A percentile compares a stretch with the other conserved stretches of the same genome.
Evolutionary conservation across 2,329 filamentous ascomycete genomes (phyloP).

Genomic region (Thielaviopsis euricoi): DNA sequence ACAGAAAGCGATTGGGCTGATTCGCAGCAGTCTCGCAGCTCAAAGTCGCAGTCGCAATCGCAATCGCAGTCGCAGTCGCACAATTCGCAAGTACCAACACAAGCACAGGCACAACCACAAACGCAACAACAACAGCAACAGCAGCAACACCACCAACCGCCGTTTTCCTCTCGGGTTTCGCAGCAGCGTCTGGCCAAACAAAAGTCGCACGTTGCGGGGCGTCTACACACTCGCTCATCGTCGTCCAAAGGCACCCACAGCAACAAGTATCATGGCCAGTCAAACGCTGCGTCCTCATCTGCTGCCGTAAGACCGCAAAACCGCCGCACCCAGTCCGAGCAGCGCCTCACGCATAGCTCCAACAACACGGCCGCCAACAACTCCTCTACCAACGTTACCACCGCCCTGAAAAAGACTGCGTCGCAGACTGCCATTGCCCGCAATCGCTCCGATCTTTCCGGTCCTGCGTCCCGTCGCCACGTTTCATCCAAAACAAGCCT

Average conservation of each 20-base stretch:
- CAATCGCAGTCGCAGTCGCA: neutral
- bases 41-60: neutral
- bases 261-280: constrained; percentile 7
- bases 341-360: constrained; percentile 2
- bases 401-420: constrained; percentile 6
- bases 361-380: neutral
- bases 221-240: constrained; percentile 8
- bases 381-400: neutral
- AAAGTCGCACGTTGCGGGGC: constrained; percentile 10
- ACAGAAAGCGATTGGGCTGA: neutral
- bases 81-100: neutral
- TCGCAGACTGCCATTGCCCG: constrained; percentile 11
- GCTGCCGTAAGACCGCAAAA: constrained; percentile 9
- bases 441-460: constrained; percentile 24
- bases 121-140: neutral
- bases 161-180: constrained; percentile 6
- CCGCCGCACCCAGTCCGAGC: constrained; percentile 9
- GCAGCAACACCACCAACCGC: neutral
- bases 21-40: constrained; percentile 2
- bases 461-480: constrained; percentile 30
- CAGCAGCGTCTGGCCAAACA: constrained; percentile 11
- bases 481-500: constrained; percentile 44
- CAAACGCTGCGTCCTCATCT: constrained; percentile 1
- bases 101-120: neutral
- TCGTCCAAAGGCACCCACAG: constrained; percentile 10